Evolutionary conservation across 805 yeast species (phyloP), one percentile per base, ranked within the genome.

Genomic region (Yamadazyma sp.): DNA sequence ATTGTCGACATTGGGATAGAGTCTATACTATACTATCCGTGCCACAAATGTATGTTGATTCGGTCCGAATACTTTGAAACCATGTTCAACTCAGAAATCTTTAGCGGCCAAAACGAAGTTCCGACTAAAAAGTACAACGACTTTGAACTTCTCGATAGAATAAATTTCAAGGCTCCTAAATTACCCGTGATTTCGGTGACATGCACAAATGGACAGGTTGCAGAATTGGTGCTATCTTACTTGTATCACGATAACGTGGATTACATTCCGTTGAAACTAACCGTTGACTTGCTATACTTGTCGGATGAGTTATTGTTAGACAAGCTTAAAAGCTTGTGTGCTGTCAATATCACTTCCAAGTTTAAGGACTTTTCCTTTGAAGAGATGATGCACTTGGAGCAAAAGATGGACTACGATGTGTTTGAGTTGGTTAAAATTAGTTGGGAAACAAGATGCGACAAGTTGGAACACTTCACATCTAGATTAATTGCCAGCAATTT

Each of bases 361-460:
- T 56, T 57, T 33, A 43, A 47, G 14, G 34, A 44, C 9, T 50
- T 54, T 23, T 40, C 49, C 13, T 48, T 37, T 29, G 45, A 41
- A 5, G 55, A 57, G 24, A 50, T 59, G 29, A 13, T 29, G 7
- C 14, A 32, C 1, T 46, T 61, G 26, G 49, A 50, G 5, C 46
- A 53, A 1, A 31, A 45, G 3, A 26, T 55, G 1, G 64, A 64
- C 6, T 62, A 66, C 38, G 61, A 75, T 14, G 61, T 78, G 0
- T 82, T 67, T 52, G 84, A 81, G 18, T 61, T 83, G 11, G 57
- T 85, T 16, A 59, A 78, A 37, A 73, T 82, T 1, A 79, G 83
- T 0, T 85, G 95, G 93, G 73, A 71, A 12, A 74, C 84, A 0
- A 62, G 82, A 24, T 63, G 82, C 32, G 83, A 78, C 39, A 66